Conservation (phyloP, 352 stramenopile species). For the Achlya hypogyna region DNA sequence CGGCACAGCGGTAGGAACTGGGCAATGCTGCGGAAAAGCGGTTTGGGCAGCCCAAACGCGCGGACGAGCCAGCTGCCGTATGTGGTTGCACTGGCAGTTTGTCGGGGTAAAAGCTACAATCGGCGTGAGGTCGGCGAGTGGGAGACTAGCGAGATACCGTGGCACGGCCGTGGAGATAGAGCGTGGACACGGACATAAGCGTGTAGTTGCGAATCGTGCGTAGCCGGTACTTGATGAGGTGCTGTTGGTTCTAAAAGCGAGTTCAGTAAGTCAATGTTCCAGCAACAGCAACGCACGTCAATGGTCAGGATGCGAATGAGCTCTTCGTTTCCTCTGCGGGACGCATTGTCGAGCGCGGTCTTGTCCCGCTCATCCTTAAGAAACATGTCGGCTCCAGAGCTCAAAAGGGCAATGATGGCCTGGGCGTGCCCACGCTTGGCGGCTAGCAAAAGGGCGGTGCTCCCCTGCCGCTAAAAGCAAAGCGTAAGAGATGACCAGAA, state of each 20-base stretch:
- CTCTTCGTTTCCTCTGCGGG: constrained; percentile 70
- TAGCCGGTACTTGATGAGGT: constrained; percentile 66
- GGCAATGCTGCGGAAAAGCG: constrained; percentile 72
- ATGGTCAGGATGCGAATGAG: constrained; percentile 82
- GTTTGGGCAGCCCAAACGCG: constrained; percentile 61
- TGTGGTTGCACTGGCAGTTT: constrained; percentile 15
- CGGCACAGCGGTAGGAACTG: constrained; percentile 60
- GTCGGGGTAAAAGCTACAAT: not conserved
- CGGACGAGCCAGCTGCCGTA: constrained; percentile 38
- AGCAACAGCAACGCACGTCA: constrained; percentile 27
- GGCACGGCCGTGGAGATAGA: constrained; percentile 54
- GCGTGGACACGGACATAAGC: constrained; percentile 61
- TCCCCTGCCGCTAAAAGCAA: constrained; percentile 45
- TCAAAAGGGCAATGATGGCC: constrained; percentile 70
- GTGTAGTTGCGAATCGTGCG: constrained; percentile 55
- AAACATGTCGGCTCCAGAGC: constrained; percentile 75
- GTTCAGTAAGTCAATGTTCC: not conserved
- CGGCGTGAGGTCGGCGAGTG: not conserved
- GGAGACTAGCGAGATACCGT: constrained; percentile 28
- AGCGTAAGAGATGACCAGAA: not conserved
- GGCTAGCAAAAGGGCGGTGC: constrained; percentile 71
- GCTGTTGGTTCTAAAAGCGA: constrained; percentile 57
- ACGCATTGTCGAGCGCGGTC: constrained; percentile 70
- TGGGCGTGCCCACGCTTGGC: constrained; percentile 73
- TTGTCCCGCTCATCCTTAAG: constrained; percentile 83